Evolutionary conservation across 495 filamentous ascomycete species (phyloP).

Genomic region (Penicillium bovifimosum): DNA sequence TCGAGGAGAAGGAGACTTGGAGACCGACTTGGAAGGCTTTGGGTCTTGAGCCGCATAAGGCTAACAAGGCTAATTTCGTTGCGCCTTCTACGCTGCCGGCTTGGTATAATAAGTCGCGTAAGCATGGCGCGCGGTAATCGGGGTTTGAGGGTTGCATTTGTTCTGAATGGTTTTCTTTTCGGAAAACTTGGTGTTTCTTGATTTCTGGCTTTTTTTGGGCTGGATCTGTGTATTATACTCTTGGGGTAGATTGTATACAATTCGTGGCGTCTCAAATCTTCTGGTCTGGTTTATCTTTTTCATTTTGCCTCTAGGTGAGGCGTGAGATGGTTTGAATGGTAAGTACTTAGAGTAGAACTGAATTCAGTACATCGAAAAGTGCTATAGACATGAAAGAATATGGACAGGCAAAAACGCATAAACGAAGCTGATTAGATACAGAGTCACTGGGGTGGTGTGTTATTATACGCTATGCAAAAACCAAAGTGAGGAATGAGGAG

Average conservation of each 20-base stretch:
- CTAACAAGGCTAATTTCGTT: not conserved
- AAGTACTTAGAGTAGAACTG: not conserved
- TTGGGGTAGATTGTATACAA: constrained; percentile 11
- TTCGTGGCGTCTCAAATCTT: constrained; percentile 2
- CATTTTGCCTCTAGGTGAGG: too few relatives aligned
- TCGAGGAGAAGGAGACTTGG: constrained; percentile 38
- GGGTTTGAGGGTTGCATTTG: constrained; percentile 6
- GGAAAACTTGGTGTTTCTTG: constrained; percentile 6
- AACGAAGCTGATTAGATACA: constrained; percentile 8
- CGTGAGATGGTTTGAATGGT: not conserved
- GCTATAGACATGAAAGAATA: constrained; percentile 7
- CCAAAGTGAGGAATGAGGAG: constrained; percentile 2
- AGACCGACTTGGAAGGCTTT: constrained; percentile 45
- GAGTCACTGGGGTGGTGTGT: not conserved
- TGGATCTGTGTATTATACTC: constrained; percentile 9
- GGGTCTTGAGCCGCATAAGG: constrained; percentile 26
- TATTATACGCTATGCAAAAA: constrained; percentile 27
- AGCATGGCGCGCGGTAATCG: not conserved
- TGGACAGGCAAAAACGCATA: constrained; percentile 7
- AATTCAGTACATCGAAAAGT: constrained; percentile 2
- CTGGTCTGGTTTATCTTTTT: not conserved
- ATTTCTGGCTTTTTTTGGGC: not conserved
- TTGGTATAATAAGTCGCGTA: constrained; percentile 1
- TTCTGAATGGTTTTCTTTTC: not conserved
- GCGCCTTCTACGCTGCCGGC: constrained; percentile 5